These are phyloP conservation scores for Tetrapisispora arboricola DNA, from an alignment of 805 yeast genomes.

Conservation along the genomic window DNA sequence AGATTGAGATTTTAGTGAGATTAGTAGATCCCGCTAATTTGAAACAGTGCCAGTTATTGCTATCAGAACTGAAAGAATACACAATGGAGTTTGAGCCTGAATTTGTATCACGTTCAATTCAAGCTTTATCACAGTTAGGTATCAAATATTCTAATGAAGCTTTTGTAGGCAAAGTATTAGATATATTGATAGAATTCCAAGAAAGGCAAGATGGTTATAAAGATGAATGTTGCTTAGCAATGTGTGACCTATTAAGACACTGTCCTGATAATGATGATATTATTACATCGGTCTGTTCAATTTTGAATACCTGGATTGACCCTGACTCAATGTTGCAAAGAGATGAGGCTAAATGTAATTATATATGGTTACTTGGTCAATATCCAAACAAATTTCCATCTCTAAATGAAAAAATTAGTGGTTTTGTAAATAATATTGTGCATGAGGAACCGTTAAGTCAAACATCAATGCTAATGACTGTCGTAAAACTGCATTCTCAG, in stretches of 20 bases:
- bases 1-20: conserved; percentile 64
- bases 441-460: conserved; percentile 56
- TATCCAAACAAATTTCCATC: conserved; percentile 52
- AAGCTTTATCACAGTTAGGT: conserved; percentile 63
- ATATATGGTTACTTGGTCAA: conserved; percentile 65
- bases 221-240: conserved; percentile 46
- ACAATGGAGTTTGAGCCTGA: conserved; percentile 79
- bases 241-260: conserved; percentile 58
- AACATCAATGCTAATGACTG: conserved; percentile 45
- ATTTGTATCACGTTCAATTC: conserved; percentile 54
- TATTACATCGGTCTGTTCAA: conserved; percentile 19
- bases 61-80: conserved; percentile 68
- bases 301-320: conserved; percentile 31
- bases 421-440: conserved; percentile 41
- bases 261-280: conserved; percentile 37
- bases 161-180: conserved; percentile 46
- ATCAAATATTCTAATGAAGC: conserved; percentile 42
- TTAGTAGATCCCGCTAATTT: conserved; percentile 42
- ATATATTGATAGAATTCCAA: conserved; percentile 46
- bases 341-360: conserved; percentile 40
- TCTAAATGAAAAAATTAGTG: conserved; percentile 37
- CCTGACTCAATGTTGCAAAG: conserved; percentile 38
- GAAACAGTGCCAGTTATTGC: conserved; percentile 44
- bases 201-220: conserved; percentile 58
- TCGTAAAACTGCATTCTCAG: conserved; percentile 45